Conservation (phyloP, 345 rosid species). For the Salix brachista region DNA sequence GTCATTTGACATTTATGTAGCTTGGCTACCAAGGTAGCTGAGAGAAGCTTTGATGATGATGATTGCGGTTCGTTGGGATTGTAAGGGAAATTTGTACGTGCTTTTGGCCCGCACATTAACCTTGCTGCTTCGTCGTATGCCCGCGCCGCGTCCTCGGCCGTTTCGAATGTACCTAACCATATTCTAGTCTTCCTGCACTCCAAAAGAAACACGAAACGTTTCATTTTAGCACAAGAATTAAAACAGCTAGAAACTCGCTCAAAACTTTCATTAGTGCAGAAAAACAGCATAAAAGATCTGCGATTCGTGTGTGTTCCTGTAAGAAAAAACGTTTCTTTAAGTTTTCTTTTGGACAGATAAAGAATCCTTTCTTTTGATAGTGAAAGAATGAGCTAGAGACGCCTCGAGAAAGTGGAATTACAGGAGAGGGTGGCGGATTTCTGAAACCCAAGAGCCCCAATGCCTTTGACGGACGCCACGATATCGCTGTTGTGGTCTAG, state of each 20-base stretch:
- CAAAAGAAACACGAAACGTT: neutral
- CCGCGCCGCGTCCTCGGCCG: constrained; percentile 29
- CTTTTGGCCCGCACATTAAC: constrained; percentile 31
- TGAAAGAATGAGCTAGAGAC: neutral
- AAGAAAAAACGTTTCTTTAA: neutral
- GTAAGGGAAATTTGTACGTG: constrained; percentile 26
- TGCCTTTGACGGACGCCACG: constrained; percentile 33
- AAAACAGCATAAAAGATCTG: neutral
- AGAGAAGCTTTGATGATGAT: constrained; percentile 29
- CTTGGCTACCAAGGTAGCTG: constrained; percentile 29
- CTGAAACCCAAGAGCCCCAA: constrained; percentile 34
- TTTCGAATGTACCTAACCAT: constrained; percentile 37
- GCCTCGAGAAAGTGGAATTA: constrained; percentile 1
- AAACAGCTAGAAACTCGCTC: neutral
- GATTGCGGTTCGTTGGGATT: constrained; percentile 25
- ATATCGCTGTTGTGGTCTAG: constrained; percentile 24
- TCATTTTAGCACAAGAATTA: neutral
- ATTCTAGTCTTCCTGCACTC: constrained; percentile 32
- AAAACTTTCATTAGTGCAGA: neutral
- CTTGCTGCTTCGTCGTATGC: constrained; percentile 36
- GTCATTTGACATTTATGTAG: constrained; percentile 29
- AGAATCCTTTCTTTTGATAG: neutral
- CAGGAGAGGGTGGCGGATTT: constrained; percentile 31
- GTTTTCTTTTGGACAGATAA: neutral
- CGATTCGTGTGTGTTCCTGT: neutral